Conservation (phyloP, 345 rosid genomes). For the Tarenaya hassleriana region DNA sequence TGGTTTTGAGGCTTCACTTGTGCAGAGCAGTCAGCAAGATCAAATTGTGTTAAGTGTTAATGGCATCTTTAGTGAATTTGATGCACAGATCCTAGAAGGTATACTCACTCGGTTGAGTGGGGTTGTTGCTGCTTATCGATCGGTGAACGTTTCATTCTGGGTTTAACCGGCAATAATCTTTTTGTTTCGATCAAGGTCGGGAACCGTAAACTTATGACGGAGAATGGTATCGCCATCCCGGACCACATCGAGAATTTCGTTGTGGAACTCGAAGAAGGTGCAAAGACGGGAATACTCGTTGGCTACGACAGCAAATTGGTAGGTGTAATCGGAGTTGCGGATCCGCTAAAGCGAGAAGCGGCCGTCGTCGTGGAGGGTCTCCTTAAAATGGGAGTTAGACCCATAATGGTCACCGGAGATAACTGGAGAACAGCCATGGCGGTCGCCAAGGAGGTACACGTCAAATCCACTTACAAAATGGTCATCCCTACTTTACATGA, state of each 20-base stretch:
- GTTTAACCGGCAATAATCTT: background rate
- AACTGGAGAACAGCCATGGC: constrained; percentile 96
- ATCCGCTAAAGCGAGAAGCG: constrained; percentile 92
- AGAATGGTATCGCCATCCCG: constrained; percentile 54
- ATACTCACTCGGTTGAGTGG: constrained; percentile 55
- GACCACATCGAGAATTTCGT: constrained; percentile 57
- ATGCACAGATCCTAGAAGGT: constrained; percentile 63
- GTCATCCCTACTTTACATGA: too few species aligned
- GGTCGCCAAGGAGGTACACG: constrained; percentile 92
- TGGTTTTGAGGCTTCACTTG: constrained; percentile 88
- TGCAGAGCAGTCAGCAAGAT: constrained; percentile 91
- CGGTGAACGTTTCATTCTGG: too few species aligned
- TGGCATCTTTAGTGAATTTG: constrained; percentile 63
- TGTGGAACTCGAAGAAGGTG: constrained; percentile 80
- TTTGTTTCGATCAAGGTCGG: constrained; percentile 55
- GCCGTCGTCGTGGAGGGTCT: constrained; percentile 92
- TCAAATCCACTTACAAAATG: too few species aligned
- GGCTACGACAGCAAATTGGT: constrained; percentile 45
- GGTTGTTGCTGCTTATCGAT: too few species aligned
- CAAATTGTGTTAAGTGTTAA: constrained; percentile 58
- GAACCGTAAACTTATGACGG: constrained; percentile 77
- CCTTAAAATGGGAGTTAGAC: constrained; percentile 78
- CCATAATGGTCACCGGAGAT: constrained; percentile 99
- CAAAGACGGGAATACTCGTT: constrained; percentile 76
- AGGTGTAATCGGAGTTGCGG: constrained; percentile 87